Evolutionary conservation across 148 eudicot genomes (phyloP), one percentile per base, ranked within the genome.

Genomic region (Hydrangea macrophylla): DNA sequence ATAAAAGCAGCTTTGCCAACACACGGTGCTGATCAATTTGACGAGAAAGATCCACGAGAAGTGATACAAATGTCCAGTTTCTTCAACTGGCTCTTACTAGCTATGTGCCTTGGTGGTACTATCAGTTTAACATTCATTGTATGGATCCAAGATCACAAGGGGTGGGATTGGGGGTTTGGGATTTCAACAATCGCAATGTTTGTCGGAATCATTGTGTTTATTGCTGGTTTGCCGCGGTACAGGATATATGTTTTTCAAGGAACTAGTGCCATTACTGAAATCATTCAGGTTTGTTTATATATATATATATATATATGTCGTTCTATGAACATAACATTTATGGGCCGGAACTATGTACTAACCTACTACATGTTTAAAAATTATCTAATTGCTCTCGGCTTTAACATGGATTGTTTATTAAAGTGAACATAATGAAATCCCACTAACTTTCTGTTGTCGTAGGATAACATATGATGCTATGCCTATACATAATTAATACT

Each of bases 1-100:
- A 50, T 82, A 6, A 82, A 82, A 62, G 78, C 86, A 15, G 64
- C 79, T 24, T 39, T 82, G 68, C 83, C 86, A 7, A 40, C 86
- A 10, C 83, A 79, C 9, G 86, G 86, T 2, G 86, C 83, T 2
- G 86, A 83, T 74, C 86, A 83, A 18, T 83, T 83, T 27, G 81
- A 83, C 1, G 73, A 83, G 55, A 74, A 76, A 61, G 86, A 83
- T 50, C 79, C 72, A 1, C 64, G 68, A 53, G 81, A 83, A 64
- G 69, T 72, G 0, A 60, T 20, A 13, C 69, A 70, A 31, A 61
- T 76, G 60, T 79, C 86, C 2, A 79, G 80, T 51, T 79, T 70
- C 74, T 82, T 82, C 78, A 83, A 83, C 73, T 79, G 81, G 81
- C 57, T 79, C 20, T 65, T 83, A 20, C 69, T 76, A 23, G 71